These are phyloP conservation scores for Fraxinus sp. DNA, from an alignment of 305 asterid species.

Conservation along the genomic window DNA sequence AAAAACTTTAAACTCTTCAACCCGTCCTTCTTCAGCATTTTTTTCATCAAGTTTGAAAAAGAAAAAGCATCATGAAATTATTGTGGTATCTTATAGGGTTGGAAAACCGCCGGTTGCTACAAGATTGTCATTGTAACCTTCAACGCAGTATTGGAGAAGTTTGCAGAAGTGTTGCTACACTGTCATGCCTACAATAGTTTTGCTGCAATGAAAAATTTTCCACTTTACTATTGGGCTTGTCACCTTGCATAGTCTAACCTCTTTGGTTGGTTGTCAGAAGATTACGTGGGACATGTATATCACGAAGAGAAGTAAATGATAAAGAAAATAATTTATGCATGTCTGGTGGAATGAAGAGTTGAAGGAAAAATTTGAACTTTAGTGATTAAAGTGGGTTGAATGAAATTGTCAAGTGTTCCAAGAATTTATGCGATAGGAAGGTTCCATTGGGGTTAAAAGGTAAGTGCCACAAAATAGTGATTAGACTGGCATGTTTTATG, in stretches of 20 bases:
- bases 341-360: background rate
- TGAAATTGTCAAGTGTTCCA: background rate
- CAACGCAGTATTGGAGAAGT: background rate
- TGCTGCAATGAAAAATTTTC: background rate
- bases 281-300: background rate
- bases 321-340: background rate
- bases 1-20: background rate
- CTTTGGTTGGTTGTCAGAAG: background rate
- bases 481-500: background rate
- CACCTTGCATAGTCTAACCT: background rate
- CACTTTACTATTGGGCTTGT: background rate
- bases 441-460: background rate
- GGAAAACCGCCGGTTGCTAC: background rate
- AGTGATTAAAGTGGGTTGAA: background rate
- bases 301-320: background rate
- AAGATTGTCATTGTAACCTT: background rate
- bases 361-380: background rate
- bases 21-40: background rate
- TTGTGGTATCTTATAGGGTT: background rate
- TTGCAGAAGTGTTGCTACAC: background rate
- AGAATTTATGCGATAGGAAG: background rate
- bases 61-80: background rate
- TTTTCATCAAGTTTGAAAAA: background rate
- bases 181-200: background rate
- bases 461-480: background rate